Evolutionary conservation across 805 yeast genomes (phyloP), one percentile per base, ranked within the genome.

Genomic region (Candida krabiensis): DNA sequence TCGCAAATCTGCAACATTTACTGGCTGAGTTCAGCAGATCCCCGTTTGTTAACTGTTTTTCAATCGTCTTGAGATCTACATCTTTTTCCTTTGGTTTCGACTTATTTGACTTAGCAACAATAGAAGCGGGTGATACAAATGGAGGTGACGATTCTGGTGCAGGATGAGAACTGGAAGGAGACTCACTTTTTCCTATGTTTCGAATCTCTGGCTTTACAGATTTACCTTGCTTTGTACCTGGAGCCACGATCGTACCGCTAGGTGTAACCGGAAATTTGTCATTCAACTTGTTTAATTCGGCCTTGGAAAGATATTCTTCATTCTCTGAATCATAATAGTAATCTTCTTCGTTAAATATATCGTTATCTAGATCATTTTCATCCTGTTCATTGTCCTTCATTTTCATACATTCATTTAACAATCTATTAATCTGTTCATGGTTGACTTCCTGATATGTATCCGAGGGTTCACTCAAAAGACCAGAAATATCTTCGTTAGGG

Each of bases 1-100:
- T 71, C n/a, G 87, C 89, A 53, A 75, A 83, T 47, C 74, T 77
- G 41, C 88, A 83, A 43, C 77, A 82, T 50, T 81, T 82, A 50
- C 78, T 79, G 2, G 83, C 79, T 4, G 51, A 41, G 3, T 57
- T 47, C 2, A 70, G 56, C 2, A 65, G 41, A 25, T 67, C 64
- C 1, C 67, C 64, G 27, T 65, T 32, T 3, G 44, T 33, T n/a
- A 53, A 28, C 25, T 46, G 47, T 15, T 35, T 43, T 30, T 51
- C 51, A n/a, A 56, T 13, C 2, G 50, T 39, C 14, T 43, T 23
- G 7, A 46, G 14, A 28, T 46, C 53, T 3, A 40, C 30, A 9
- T 27, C 23, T 16, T 35, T 23, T 4, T 17, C 8, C 12, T 11
- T 15, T 15, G 43, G 19, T 11, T 24, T 16, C 24, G 17, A 17